Evolutionary conservation across 345 rosid genomes (phyloP), one percentile per base, ranked within the genome.

Genomic region (Iberis pinnata): DNA sequence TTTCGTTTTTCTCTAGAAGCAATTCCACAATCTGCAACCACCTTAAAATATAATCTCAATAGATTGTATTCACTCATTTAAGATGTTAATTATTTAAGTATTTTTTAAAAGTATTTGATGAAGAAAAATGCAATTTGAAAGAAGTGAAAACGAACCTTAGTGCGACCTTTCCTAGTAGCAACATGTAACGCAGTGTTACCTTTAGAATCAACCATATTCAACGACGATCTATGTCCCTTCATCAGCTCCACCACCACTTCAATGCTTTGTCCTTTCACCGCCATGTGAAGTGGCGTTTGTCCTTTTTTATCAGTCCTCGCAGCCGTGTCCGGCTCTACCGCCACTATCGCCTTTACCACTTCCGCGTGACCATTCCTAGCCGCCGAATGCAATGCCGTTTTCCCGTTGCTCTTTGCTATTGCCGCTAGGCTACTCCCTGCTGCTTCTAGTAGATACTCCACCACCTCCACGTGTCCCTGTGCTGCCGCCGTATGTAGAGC

Each of bases 271-370:
- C 95, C 95, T 66, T 89, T 89, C 43, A 71, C 94, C 6, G 95
- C 97, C 95, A 89, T 89, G 74, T 89, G 97, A 68, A 86, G 86
- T 35, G 97, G 78, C 0, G 97, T 89, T 66, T 84, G 95, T 27
- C 97, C 95, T 70, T 89, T 89, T 68, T 79, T 86, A 67, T 89
- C 97, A 7, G 73, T 76, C 69, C 97, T 73, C 1, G 63, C 56
- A 5, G 78, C 83, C 2, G 75, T 72, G 52, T 60, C 76, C 1
- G 84, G 88, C 70, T 89, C 95, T 59, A 51, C 74, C 1, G 63
- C 73, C 44, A 82, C 61, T 36, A 83, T 78, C n/a, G 80, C 74
- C 60, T 78, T 80, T 31, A 86, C 69, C n/a, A 86, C 95, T 67
- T 72, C 78, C 56, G 78, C 53, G 55, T 84, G 97, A 37, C 94